These are phyloP conservation scores for Puccinia coronata DNA, from an alignment of 1,284 basidiomycete genomes.

Conservation along the genomic window DNA sequence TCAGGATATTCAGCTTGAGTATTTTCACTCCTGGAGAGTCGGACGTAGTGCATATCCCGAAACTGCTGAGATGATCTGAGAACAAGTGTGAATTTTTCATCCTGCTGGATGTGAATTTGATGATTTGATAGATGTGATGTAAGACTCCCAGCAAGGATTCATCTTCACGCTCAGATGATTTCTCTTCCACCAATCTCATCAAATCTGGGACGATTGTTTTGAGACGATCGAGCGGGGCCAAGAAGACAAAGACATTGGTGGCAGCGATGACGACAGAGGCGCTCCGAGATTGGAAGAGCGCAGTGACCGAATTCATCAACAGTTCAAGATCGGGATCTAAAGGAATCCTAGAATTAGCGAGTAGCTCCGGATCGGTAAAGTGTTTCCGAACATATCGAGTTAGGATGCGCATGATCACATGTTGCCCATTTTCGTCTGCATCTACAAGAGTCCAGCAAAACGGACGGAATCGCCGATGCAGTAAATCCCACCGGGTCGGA, in stretches of 20 bases:
- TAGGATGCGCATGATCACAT: conserved; percentile 75
- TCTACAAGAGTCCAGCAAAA: conserved; percentile 82
- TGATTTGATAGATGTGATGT: conserved; percentile 66
- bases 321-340: conserved; percentile 71
- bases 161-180: conserved; percentile 67
- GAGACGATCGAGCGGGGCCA: conserved; percentile 66
- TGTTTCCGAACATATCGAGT: conserved; percentile 79
- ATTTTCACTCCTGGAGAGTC: conserved; percentile 34
- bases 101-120: conserved; percentile 64
- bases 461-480: conserved; percentile 84
- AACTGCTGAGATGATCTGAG: conserved; percentile 31
- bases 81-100: conserved; percentile 20
- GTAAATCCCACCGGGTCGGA: conserved; percentile 76
- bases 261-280: conserved; percentile 66
- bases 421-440: conserved; percentile 94
- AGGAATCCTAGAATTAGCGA: conserved; percentile 59
- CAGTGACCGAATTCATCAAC: conserved; percentile 71
- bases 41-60: conserved; percentile 38
- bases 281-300: conserved; percentile 79
- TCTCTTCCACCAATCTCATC: conserved; percentile 67
- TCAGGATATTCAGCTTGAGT: conserved; percentile 44
- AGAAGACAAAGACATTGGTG: conserved; percentile 66
- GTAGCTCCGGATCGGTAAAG: conserved; percentile 70
- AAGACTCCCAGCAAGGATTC: conserved; percentile 72
- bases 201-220: conserved; percentile 68